Base-by-base conservation (phyloP, 495 filamentous ascomycete genomes). In the Podospora conica region DNA sequence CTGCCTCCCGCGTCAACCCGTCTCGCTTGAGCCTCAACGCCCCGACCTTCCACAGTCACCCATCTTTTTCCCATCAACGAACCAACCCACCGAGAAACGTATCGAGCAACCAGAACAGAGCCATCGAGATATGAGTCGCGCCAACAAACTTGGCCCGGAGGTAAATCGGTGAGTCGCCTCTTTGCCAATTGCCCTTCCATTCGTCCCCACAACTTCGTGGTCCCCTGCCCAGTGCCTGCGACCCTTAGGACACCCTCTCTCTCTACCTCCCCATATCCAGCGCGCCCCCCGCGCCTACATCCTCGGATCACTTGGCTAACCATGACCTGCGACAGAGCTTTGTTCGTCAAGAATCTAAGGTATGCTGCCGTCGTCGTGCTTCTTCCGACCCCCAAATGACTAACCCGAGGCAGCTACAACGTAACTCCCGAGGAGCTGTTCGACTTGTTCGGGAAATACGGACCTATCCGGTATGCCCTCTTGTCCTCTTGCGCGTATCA, bases 271-370 rank as follows among this genome's bases (percentile, higher is more conserved):
- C 12, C 68, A 67, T 62, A 63, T 25, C 53, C 29, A 54, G 22
- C 29, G 25, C 56, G 40, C 65, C 31, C 61, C 64, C 7, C 18
- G 54, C 57, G 66, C 61, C 15, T 2, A n/a, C 12, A 18, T 48
- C 15, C 8, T 58, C 55, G 48, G 28, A 18, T 27, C 54, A 23
- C 54, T 69, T 78, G 59, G 77, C 74, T 78, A 73, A 77, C 71
- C 65, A 31, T 62, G 77, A 68, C 53, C 21, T 67, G 70, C 65
- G 64, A 64, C 75, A 94, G 92, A 85, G 92, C 92, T 88, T 90
- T 96, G 79, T 96, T 96, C 86, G 92, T 96, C 73, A 96, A 96
- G 89, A 96, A 96, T 85, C 84, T 96, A 80, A 95, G 90, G 91
- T 93, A 77, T 68, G 89, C 59, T 18, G 5, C 25, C 55, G n/a